Evolutionary conservation across 345 rosid genomes (phyloP).

Genomic region (Aquilaria sinensis): DNA sequence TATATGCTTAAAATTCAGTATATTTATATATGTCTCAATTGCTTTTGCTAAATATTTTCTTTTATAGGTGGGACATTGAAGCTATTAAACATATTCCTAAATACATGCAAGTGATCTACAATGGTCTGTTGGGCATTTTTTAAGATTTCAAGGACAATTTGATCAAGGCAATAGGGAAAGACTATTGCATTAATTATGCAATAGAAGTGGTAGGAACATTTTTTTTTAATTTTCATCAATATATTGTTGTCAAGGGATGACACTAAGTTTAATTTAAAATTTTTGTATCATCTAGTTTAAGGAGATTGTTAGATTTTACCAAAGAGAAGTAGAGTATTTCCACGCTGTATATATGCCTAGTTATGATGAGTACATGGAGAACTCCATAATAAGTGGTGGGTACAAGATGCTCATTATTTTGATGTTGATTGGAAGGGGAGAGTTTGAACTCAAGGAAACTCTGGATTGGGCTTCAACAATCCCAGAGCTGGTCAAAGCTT

Average conservation of each 20-base stretch:
- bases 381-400: conserved; percentile 6
- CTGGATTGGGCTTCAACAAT: conserved; percentile 12
- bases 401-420: conserved; percentile 4
- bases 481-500: conserved; percentile 15
- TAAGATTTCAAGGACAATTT: conserved; percentile 15
- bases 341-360: conserved; percentile 10
- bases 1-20: not conserved
- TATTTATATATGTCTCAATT: not conserved
- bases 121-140: conserved; percentile 19
- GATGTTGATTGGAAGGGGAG: conserved; percentile 20
- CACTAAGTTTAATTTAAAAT: no score
- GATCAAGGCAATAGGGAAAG: conserved; percentile 12
- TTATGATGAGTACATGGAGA: conserved; percentile 22
- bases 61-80: conserved; percentile 16
- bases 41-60: not conserved
- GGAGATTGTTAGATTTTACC: conserved; percentile 6
- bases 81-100: conserved; percentile 13
- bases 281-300: conserved; percentile 15
- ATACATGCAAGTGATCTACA: conserved; percentile 26
- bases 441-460: conserved; percentile 6
- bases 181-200: conserved; percentile 13
- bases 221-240: not conserved
- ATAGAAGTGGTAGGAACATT: conserved; percentile 23
- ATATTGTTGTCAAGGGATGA: no score
- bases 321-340: conserved; percentile 21